These are phyloP conservation scores for Solanum verrucosum DNA, from an alignment of 257 asterid genomes.

Conservation along the genomic window DNA sequence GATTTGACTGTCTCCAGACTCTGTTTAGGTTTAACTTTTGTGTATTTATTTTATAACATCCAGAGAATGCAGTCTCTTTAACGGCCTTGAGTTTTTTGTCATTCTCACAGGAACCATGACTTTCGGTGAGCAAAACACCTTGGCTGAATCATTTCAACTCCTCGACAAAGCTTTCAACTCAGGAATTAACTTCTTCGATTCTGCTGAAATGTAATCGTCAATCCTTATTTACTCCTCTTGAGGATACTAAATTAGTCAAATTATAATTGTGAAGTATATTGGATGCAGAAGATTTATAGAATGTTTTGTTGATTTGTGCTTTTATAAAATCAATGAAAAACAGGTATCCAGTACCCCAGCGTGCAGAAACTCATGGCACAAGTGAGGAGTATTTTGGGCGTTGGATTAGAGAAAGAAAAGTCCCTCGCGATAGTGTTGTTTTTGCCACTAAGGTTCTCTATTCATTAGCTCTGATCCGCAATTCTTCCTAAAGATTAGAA, in stretches of 20 bases:
- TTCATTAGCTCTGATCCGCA: background rate
- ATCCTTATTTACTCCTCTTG: background rate
- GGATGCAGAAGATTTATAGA: background rate
- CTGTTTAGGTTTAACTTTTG: constrained; percentile 46
- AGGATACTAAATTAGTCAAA: background rate
- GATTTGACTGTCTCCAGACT: constrained; percentile 60
- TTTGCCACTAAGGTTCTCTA: constrained; percentile 69
- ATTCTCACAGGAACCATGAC: constrained; percentile 61
- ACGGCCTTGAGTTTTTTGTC: background rate
- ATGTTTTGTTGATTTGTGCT: background rate
- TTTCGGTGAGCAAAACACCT: constrained; percentile 72
- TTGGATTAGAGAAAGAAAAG: constrained; percentile 32
- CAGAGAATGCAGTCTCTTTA: background rate
- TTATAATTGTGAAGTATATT: background rate
- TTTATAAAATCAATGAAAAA: background rate
- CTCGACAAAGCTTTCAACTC: constrained; percentile 69
- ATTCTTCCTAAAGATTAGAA: background rate
- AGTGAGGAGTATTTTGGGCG: constrained; percentile 68
- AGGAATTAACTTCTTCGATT: constrained; percentile 80
- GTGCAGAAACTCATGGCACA: constrained; percentile 71
- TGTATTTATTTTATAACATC: background rate
- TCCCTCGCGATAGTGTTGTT: constrained; percentile 55
- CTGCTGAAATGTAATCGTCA: constrained; percentile 64
- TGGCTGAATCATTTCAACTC: constrained; percentile 49
- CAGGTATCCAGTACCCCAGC: constrained; percentile 93